Evolutionary conservation across 345 rosid species (phyloP), one percentile per base, ranked within the genome.

Genomic region (Pistacia vera): DNA sequence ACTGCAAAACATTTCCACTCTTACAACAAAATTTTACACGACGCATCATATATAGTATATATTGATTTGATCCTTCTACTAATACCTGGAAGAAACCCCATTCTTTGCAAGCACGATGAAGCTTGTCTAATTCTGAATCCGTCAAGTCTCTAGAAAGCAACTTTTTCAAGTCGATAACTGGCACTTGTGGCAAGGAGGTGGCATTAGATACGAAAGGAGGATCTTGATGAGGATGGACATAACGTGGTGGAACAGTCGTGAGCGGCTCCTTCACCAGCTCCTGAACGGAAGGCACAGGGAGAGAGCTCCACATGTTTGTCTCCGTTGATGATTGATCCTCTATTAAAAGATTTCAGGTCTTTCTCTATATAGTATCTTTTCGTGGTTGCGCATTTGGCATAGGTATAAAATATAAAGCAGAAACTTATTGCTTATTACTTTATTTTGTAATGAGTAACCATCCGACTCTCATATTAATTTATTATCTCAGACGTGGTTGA

Each of bases 81-180:
- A 6, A 1, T 6, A 75, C 79, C 76, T 75, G 82, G 36, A 80
- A 80, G 73, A 80, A 71, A 58, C 82, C 82, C 82, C 79, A 75
- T 3, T 75, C 72, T 44, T 75, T 59, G 79, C 77, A 75, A 4
- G 82, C 79, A 41, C 0, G 44, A 72, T 75, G 76, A 30, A 80
- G 48, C 69, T 75, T 75, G 2, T 70, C 46, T 1, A 75, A 75
- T 49, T 75, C 82, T 11, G 58, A 51, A 5, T 75, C 65, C 33
- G 36, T 48, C 35, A 3, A 18, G 48, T 79, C 78, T 35, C 14
- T 2, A 30, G 33, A 30, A 30, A 30, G 33, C 33, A 30, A 30
- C 33, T 30, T 78, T 7, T 25, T 5, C 63, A 66, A 44, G 77
- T 78, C 74, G 61, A 78, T 60, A 33, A 78, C 71, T 0, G 82